Conservation (phyloP, 129 eudicot species). For the Flaveria linearis region DNA sequence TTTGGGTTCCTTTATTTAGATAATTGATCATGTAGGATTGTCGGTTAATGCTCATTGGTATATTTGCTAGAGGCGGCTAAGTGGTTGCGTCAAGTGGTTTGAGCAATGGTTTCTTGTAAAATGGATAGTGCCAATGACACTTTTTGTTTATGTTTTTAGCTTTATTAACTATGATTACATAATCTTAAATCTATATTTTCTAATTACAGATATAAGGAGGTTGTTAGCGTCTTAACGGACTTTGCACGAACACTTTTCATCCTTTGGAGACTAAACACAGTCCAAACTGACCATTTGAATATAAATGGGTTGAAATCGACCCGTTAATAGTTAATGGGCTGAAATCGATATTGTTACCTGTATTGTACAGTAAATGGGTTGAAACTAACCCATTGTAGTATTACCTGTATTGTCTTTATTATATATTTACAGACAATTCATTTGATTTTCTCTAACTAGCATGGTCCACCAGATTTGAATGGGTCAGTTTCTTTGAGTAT, state of each 20-base stretch:
- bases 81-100: neutral
- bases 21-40: neutral
- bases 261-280: neutral
- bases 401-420: neutral
- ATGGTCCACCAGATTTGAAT: conserved; percentile 20
- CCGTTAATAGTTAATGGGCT: neutral
- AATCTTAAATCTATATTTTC: neutral
- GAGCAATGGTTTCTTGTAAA: neutral
- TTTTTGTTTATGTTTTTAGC: neutral
- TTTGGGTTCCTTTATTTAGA: neutral
- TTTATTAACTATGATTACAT: neutral
- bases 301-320: neutral
- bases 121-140: neutral
- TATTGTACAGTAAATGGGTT: no score
- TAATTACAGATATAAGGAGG: neutral
- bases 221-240: neutral
- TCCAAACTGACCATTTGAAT: conserved; percentile 1
- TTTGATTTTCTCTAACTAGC: neutral
- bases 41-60: conserved; percentile 8
- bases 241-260: neutral
- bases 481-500: conserved; percentile 21
- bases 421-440: neutral
- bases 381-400: neutral
- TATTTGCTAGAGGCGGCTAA: conserved; percentile 4
- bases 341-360: neutral